These are phyloP conservation scores for Discostella stelligeroides DNA, from an alignment of 108 stramenopile genomes.

Conservation along the genomic window DNA sequence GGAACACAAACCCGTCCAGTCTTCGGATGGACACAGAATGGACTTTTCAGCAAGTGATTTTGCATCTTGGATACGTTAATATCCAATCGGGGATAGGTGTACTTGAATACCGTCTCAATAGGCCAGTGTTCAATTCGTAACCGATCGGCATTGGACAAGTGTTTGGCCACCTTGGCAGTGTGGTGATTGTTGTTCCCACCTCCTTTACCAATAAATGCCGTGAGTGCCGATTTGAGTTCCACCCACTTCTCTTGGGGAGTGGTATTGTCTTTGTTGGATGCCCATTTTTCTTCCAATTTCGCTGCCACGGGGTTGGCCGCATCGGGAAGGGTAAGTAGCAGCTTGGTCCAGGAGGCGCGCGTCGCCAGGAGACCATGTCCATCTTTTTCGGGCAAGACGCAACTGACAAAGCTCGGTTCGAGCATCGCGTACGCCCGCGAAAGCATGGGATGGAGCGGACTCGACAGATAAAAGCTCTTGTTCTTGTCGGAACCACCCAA, in stretches of 20 bases:
- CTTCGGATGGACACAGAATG: conserved; percentile 99
- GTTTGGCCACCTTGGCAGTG: conserved; percentile 50
- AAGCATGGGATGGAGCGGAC: conserved; percentile 90
- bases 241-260: conserved; percentile 82
- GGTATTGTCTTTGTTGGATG: conserved; percentile 33
- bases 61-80: conserved; percentile 98
- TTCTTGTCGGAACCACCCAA: conserved; percentile 71
- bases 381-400: conserved; percentile 74
- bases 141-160: conserved; percentile 56
- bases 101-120: conserved; percentile 89
- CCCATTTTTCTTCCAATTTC: conserved; percentile 67
- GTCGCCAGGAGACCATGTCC: conserved; percentile 88
- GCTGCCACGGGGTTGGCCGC: conserved; percentile 61
- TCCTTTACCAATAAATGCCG: conserved; percentile 49
- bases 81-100: conserved; percentile 97
- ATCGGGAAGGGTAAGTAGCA: conserved; percentile 86
- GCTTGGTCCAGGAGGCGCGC: conserved; percentile 73
- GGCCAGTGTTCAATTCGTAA: conserved; percentile 81
- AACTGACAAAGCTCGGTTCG: conserved; percentile 91
- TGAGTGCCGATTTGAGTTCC: conserved; percentile 68
- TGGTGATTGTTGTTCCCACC: conserved; percentile 1
- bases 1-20: conserved; percentile 99
- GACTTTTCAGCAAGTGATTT: conserved; percentile 99
- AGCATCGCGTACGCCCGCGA: conserved; percentile 82
- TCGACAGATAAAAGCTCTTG: conserved; percentile 62